Evolutionary conservation across 202 grass and related monocot species (phyloP).

Genomic region (Saccharum hybrid): DNA sequence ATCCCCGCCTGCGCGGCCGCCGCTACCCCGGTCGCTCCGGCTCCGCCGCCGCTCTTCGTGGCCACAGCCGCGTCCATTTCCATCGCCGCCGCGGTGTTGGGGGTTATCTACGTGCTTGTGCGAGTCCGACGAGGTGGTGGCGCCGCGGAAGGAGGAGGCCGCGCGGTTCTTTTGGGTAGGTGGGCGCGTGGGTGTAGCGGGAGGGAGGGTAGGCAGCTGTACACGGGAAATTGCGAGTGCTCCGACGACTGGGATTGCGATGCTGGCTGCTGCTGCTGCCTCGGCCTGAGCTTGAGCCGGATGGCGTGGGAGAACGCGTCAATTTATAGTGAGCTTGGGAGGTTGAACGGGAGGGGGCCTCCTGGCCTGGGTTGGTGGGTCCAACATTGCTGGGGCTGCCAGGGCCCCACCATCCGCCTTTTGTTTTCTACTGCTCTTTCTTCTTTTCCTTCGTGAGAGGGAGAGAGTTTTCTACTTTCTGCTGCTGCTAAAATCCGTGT

Average conservation of each 20-base stretch:
- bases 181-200: slow-evolving; percentile 35
- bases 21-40: background rate
- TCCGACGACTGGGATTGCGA: slow-evolving; percentile 1
- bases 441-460: background rate
- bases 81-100: background rate
- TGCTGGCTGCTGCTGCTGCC: background rate
- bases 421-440: background rate
- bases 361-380: slow-evolving; percentile 40
- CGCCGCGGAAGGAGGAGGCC: background rate
- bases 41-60: slow-evolving; percentile 32
- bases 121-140: background rate
- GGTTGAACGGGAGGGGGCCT: background rate
- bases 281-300: slow-evolving; percentile 33
- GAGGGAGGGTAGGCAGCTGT: background rate
- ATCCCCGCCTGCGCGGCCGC: slow-evolving; percentile 5
- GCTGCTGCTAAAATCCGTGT: background rate
- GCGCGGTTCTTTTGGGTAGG: slow-evolving; percentile 29
- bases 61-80: slow-evolving; percentile 32
- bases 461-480: slow-evolving; percentile 1
- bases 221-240: slow-evolving; percentile 23
- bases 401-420: background rate
- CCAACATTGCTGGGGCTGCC: slow-evolving; percentile 39
- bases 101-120: background rate
- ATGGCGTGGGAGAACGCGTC: slow-evolving; percentile 10
- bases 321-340: slow-evolving; percentile 46